Percentiles rank a stretch among this genome's conserved stretches.
phyloP scores from a whole-genome alignment of 306 rosid species.

The Dryas drummondii region DNA sequence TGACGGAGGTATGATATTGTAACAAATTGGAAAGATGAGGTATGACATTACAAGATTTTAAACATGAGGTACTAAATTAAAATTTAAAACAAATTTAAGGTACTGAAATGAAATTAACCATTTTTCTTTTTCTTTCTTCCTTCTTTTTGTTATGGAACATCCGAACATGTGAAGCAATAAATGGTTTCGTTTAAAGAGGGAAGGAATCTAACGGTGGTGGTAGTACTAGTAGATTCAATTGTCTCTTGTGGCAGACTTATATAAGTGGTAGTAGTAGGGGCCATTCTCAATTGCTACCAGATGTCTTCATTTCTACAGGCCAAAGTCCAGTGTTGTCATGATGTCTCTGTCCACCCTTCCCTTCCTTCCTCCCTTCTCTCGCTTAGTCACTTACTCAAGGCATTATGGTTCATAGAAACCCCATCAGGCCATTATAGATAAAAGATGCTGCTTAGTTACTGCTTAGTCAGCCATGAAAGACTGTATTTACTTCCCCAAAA shows the following conservation, averaged over 20 bases:
- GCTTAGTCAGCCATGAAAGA: background rate
- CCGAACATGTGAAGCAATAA: background rate
- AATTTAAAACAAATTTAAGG: too few relatives aligned
- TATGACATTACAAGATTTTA: too few relatives aligned
- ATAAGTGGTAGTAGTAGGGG: conserved; percentile 34
- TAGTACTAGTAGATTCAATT: conserved; percentile 25
- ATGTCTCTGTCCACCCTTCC: conserved; percentile 34
- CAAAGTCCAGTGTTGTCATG: conserved; percentile 39
- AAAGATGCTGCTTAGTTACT: too few relatives aligned
- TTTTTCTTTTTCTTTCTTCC: background rate
- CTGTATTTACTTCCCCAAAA: background rate
- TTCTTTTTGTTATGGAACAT: background rate
- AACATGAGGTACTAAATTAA: too few relatives aligned
- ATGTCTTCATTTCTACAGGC: conserved; percentile 35
- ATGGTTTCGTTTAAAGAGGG: background rate
- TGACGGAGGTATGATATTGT: too few relatives aligned
- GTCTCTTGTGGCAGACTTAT: conserved; percentile 25
- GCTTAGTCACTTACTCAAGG: background rate
- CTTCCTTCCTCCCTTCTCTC: too few relatives aligned
- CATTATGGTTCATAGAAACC: background rate
- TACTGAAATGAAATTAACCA: too few relatives aligned
- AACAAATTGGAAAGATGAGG: too few relatives aligned
- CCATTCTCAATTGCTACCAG: conserved; percentile 30
- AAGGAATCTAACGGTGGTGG: conserved; percentile 19
- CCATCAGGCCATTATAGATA: too few relatives aligned